Evolutionary conservation across 257 asterid species (phyloP).

Genomic region (Forsythia viridissima): DNA sequence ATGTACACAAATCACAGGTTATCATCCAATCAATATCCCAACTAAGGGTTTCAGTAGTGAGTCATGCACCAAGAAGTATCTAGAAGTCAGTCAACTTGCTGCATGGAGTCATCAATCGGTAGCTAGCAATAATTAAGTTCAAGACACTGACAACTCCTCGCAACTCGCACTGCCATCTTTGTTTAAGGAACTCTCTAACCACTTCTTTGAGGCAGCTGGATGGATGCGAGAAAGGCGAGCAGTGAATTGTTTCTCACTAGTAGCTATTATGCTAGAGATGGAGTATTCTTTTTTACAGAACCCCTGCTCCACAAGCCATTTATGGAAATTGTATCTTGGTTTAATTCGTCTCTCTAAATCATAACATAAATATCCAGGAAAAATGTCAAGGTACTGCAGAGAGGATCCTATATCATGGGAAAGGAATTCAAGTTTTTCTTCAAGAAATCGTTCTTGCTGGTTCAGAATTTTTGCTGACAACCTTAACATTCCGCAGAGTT

Average conservation of each 20-base stretch:
- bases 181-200: constrained; percentile 34
- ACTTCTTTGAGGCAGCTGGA: constrained; percentile 46
- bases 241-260: constrained; percentile 53
- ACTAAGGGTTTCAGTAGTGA: neutral
- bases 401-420: constrained; percentile 51
- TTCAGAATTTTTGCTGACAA: constrained; percentile 45
- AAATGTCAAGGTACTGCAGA: constrained; percentile 46
- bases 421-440: constrained; percentile 49
- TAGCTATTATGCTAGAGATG: constrained; percentile 53
- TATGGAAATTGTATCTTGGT: constrained; percentile 59
- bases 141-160: neutral
- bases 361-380: constrained; percentile 63
- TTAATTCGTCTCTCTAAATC: constrained; percentile 62
- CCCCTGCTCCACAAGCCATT: constrained; percentile 56
- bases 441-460: constrained; percentile 43
- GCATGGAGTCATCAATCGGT: neutral
- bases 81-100: neutral
- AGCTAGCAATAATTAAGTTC: neutral
- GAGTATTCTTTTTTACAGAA: constrained; percentile 41
- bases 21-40: constrained; percentile 6
- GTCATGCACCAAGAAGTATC: constrained; percentile 7
- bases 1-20: neutral
- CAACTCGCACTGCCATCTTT: constrained; percentile 4
- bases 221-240: constrained; percentile 49
- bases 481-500: constrained; percentile 45